Percentiles rank a stretch among this genome's conserved stretches.
These are phyloP conservation scores for Austroboletus rostrupii DNA, from an alignment of 1,284 basidiomycete genomes.

Conservation along the genomic window DNA sequence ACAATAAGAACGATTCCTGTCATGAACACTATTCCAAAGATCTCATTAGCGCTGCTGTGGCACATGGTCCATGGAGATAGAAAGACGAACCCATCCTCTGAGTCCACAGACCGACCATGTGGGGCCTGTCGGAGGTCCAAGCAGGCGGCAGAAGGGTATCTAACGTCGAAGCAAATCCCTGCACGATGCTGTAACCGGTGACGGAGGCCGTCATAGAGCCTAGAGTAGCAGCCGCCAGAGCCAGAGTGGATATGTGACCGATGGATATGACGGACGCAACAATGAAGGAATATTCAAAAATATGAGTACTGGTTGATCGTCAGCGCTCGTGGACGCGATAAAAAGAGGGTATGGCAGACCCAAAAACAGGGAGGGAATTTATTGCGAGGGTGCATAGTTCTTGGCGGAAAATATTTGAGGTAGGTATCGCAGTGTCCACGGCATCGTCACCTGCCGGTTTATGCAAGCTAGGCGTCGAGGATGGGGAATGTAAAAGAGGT, in stretches of 20 bases:
- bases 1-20: conserved; percentile 58
- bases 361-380: conserved; percentile 68
- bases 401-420: conserved; percentile 50
- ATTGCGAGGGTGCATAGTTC: conserved; percentile 57
- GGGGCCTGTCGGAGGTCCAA: conserved; percentile 82
- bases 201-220: conserved; percentile 85
- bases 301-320: conserved; percentile 52
- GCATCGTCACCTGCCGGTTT: conserved; percentile 10
- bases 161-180: conserved; percentile 80
- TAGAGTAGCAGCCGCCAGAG: conserved; percentile 79
- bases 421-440: conserved; percentile 5
- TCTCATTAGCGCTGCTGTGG: conserved; percentile 5
- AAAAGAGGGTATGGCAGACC: conserved; percentile 40
- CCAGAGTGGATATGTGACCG: conserved; percentile 79
- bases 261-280: conserved; percentile 76
- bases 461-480: conserved; percentile 10
- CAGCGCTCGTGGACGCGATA: neutral
- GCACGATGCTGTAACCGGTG: conserved; percentile 68
- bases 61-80: neutral
- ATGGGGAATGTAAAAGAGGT: conserved; percentile 34
- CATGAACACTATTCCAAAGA: conserved; percentile 53
- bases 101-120: conserved; percentile 88
- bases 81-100: conserved; percentile 72
- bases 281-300: conserved; percentile 73
- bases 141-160: conserved; percentile 90